Evolutionary conservation across 176 grass and related monocot genomes (phyloP), one percentile per base, ranked within the genome.

Genomic region (Olyra latifolia): DNA sequence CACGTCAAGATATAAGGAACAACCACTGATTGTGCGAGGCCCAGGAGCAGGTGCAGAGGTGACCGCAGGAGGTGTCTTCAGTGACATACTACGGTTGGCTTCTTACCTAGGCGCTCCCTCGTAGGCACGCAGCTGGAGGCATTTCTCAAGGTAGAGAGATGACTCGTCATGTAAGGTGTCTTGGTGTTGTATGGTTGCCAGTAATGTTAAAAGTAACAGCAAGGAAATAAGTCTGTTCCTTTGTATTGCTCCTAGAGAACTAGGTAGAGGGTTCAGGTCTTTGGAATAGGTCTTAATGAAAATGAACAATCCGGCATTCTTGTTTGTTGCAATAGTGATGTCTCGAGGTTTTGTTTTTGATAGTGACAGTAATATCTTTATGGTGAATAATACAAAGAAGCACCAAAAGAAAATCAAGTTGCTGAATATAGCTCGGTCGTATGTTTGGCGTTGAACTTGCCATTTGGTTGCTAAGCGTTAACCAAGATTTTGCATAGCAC

Each of bases 41-140:
- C 87, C 90, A 17, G 90, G 90, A 0, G 90, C 90, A 15, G 90
- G 90, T 9, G 90, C 90, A 5, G 90, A 92, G 30, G 90, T 92
- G 32, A 92, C 90, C 25, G 90, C 90, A 32, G 90, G 87, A 22
- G 90, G 90, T 46, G 69, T 92, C 11, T 92, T 92, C 83, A 84
- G 90, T 12, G 90, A 92, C 71, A 92, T 92, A 44, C 67, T 92
- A 50, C 69, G 87, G 41, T 56, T 92, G 45, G 90, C 90, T 13
- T 92, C 90, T 19, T 92, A 89, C 86, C 87, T 92, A 0, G 90
- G 90, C 6, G 90, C 90, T 35, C 90, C 90, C 12, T 89, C 86
- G 3, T 92, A 89, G 44, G 50, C 40, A 29, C 25, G 7, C 5
- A 1, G 22, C 22, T 17, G 12, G 22, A 70, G 17, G 23, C 13